Evolutionary conservation across 345 rosid genomes (phyloP).

Genomic region (Gossypioides kirkii): DNA sequence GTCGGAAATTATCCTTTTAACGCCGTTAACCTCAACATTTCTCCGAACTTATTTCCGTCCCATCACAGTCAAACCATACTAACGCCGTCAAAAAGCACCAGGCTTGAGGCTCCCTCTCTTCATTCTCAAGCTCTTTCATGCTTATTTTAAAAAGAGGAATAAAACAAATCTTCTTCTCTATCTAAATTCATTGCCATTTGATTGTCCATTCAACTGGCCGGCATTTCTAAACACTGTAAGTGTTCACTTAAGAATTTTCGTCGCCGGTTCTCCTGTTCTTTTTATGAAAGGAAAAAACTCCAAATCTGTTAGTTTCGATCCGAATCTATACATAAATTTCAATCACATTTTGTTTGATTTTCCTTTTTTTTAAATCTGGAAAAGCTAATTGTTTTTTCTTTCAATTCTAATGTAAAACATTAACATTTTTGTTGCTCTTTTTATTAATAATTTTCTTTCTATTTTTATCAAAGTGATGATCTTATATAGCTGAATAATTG

Average conservation of each 20-base stretch:
- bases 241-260: not conserved
- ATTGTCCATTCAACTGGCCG: slow-evolving; percentile 18
- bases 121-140: slow-evolving; percentile 1
- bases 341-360: not conserved
- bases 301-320: slow-evolving; percentile 1
- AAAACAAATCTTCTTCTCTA: not conserved
- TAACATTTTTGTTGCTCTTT: not conserved
- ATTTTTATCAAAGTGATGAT: not conserved
- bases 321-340: not conserved
- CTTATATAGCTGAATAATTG: not conserved
- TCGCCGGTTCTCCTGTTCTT: not conserved
- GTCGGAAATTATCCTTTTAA: slow-evolving; percentile 23
- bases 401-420: not conserved
- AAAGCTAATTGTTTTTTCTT: not conserved
- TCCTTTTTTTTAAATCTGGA: not conserved
- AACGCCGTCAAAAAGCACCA: slow-evolving; percentile 14
- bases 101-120: slow-evolving; percentile 3
- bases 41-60: not conserved
- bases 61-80: not conserved
- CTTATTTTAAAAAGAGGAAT: slow-evolving; percentile 7
- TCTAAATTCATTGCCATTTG: slow-evolving; percentile 21
- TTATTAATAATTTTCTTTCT: not conserved
- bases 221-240: slow-evolving; percentile 23
- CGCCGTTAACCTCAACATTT: slow-evolving; percentile 16
- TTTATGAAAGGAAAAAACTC: not conserved